These are phyloP conservation scores for Geranium rotundifolium DNA, from an alignment of 345 rosid species.

Conservation along the genomic window DNA sequence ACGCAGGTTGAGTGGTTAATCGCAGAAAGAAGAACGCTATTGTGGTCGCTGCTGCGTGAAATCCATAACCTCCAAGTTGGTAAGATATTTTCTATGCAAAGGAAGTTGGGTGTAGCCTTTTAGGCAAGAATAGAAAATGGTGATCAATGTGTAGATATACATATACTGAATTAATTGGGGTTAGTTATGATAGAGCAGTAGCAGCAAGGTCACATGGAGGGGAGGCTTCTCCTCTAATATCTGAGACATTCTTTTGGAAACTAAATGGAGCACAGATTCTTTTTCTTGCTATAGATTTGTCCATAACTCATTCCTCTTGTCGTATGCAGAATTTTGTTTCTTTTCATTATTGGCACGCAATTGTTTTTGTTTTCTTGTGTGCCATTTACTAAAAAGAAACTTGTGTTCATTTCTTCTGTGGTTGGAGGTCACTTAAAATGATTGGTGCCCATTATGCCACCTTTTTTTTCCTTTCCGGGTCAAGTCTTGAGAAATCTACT, in stretches of 20 bases:
- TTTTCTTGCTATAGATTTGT: too few relatives aligned
- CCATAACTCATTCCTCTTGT: not conserved
- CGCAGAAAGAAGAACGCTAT: slow-evolving; percentile 5
- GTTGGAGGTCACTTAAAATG: too few relatives aligned
- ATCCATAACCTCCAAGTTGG: too few relatives aligned
- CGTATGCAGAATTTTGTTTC: not conserved
- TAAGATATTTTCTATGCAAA: too few relatives aligned
- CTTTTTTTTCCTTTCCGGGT: too few relatives aligned
- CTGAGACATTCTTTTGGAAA: not conserved
- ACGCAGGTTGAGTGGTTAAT: slow-evolving; percentile 1
- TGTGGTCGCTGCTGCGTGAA: too few relatives aligned
- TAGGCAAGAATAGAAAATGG: too few relatives aligned
- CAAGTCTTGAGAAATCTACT: not conserved
- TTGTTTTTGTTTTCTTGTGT: not conserved
- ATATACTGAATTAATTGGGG: too few relatives aligned
- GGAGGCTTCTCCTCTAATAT: not conserved
- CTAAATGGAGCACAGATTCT: not conserved
- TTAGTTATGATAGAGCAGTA: too few relatives aligned
- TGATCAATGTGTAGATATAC: too few relatives aligned
- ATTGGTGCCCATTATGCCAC: not conserved
- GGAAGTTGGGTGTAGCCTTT: too few relatives aligned
- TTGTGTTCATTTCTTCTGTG: not conserved
- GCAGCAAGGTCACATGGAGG: not conserved
- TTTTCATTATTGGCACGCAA: not conserved
- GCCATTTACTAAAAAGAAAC: too few relatives aligned